Conservation (phyloP, 305 asterid species). For the Solanum hybrid region DNA sequence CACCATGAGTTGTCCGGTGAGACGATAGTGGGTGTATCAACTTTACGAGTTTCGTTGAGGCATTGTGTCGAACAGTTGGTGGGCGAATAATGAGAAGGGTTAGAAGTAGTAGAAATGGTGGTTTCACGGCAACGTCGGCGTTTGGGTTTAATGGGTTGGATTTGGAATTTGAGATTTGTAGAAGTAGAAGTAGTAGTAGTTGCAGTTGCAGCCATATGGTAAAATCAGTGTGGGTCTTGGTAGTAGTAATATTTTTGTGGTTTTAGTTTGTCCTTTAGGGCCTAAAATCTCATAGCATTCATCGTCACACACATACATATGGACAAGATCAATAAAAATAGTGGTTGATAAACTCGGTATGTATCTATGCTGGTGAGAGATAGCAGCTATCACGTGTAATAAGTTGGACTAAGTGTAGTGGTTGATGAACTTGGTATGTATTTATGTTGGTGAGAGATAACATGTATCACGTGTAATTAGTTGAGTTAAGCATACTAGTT, state of each 20-base stretch:
- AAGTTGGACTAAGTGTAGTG: fast-evolving
- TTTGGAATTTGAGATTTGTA: conserved; percentile 42
- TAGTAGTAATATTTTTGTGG: background rate
- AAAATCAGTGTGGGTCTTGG: background rate
- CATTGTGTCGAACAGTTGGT: conserved; percentile 1
- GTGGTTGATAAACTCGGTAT: background rate
- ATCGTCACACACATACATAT: background rate
- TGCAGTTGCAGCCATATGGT: conserved; percentile 50
- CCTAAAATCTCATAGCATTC: background rate
- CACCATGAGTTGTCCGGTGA: conserved; percentile 37
- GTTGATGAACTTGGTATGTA: too few species aligned
- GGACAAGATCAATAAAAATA: background rate
- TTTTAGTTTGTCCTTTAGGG: background rate
- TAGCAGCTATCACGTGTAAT: background rate
- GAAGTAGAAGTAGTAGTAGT: conserved; percentile 29
- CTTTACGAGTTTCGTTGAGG: conserved; percentile 14
- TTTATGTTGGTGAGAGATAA: fast-evolving
- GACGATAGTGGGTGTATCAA: conserved; percentile 26
- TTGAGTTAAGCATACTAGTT: background rate
- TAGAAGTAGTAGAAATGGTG: conserved; percentile 44
- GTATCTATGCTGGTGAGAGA: background rate
- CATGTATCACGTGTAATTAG: background rate
- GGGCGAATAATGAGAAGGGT: background rate
- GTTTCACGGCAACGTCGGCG: conserved; percentile 65
- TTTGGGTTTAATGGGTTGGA: conserved; percentile 41